A percentile compares a stretch with the other conserved stretches of the same genome.
Evolutionary conservation across 345 rosid species (phyloP).

Genomic region (Boechera retrofracta): DNA sequence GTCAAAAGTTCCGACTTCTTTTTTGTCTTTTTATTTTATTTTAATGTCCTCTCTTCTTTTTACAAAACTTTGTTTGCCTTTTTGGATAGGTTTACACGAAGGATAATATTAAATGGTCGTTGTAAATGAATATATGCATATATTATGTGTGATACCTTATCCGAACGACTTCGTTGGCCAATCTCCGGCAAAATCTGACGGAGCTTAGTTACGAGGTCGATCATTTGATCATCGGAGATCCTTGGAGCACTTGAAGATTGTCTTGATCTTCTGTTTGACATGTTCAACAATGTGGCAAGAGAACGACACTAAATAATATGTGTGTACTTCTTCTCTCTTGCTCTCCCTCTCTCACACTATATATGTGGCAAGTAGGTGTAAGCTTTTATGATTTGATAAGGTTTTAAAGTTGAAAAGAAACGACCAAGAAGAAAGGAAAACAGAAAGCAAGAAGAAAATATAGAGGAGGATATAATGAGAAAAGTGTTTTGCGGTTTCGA

Average conservation of each 20-base stretch:
- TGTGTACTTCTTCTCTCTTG: slow-evolving; percentile 16
- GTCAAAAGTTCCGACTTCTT: slow-evolving; percentile 43
- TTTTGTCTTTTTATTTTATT: slow-evolving; percentile 21
- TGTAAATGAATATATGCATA: neutral
- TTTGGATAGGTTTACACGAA: slow-evolving; percentile 10
- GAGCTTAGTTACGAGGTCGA: slow-evolving; percentile 80
- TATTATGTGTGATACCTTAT: slow-evolving; percentile 63
- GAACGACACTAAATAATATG: neutral
- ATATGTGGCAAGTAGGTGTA: slow-evolving; percentile 37
- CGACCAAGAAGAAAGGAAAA: slow-evolving; percentile 4
- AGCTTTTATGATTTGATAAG: slow-evolving; percentile 32
- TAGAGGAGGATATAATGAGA: slow-evolving; percentile 7
- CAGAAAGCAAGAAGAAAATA: slow-evolving; percentile 11
- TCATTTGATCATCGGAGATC: slow-evolving; percentile 91
- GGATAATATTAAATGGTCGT: neutral
- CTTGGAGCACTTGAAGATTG: slow-evolving; percentile 63
- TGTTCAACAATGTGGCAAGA: slow-evolving; percentile 40
- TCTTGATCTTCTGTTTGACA: slow-evolving; percentile 92
- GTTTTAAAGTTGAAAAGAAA: slow-evolving; percentile 19
- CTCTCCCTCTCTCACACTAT: neutral
- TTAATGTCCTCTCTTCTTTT: slow-evolving; percentile 27
- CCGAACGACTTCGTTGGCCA: slow-evolving; percentile 70
- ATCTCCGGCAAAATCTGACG: slow-evolving; percentile 90
- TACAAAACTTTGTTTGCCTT: neutral
- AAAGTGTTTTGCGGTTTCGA: slow-evolving; percentile 19